Conservation (phyloP, 306 rosid genomes). For the Cicer yamashitae region DNA sequence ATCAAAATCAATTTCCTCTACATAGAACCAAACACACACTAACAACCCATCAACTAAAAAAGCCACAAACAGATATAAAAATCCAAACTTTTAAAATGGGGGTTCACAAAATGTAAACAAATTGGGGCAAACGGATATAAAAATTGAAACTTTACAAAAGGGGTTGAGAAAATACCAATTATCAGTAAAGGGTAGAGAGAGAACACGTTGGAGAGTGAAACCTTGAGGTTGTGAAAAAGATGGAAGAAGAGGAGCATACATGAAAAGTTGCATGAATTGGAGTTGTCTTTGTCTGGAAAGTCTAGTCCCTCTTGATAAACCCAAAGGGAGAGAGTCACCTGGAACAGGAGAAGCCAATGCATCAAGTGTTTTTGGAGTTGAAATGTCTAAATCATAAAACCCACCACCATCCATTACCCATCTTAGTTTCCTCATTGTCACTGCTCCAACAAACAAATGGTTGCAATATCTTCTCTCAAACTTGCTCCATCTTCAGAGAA, state of each 20-base stretch:
- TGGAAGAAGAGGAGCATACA: slow-evolving; percentile 68
- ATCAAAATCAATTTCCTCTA: too few species aligned
- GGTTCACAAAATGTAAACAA: neutral
- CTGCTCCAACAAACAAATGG: too few species aligned
- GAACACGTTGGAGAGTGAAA: slow-evolving; percentile 70
- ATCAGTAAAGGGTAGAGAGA: slow-evolving; percentile 65
- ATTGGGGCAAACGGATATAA: too few species aligned
- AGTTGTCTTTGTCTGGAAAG: slow-evolving; percentile 80
- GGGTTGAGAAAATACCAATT: slow-evolving; percentile 52
- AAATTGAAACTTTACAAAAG: too few species aligned
- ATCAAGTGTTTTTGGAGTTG: slow-evolving; percentile 77
- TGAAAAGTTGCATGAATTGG: slow-evolving; percentile 86
- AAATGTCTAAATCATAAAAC: slow-evolving; percentile 81
- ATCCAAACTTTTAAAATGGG: slow-evolving; percentile 5
- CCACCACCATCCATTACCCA: slow-evolving; percentile 88
- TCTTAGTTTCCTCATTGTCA: slow-evolving; percentile 66
- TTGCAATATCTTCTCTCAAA: too few species aligned
- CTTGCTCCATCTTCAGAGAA: too few species aligned
- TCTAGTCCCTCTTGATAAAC: slow-evolving; percentile 69
- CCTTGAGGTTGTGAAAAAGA: slow-evolving; percentile 58
- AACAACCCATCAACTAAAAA: slow-evolving; percentile 8
- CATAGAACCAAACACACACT: too few species aligned
- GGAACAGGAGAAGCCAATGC: slow-evolving; percentile 71
- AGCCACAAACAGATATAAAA: neutral
- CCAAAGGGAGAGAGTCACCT: slow-evolving; percentile 70